Base-by-base conservation (phyloP, 1,284 basidiomycete species). In the Tylopilus orsonianus region DNA sequence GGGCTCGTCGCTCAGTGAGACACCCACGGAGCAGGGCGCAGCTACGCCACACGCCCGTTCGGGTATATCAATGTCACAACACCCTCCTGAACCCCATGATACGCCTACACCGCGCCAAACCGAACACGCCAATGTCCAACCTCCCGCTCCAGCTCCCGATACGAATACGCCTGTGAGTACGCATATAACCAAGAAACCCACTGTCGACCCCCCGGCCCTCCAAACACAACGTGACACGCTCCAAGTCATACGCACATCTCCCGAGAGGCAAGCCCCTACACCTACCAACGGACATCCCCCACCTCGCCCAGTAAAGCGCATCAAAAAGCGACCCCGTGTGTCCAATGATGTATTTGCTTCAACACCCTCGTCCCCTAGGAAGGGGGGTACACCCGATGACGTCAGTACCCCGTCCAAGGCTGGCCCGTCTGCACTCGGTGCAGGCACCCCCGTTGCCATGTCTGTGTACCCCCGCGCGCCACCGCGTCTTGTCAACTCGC, bases 401-500 rank as follows among this genome's bases (percentile, higher is more conserved):
- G 5, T 29, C 13, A 13, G 8, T 35, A 22, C 48, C 8, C 19
- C 50, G 4, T 46, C 50, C 12, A 24, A 41, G 22, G 26, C 35
- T 5, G 48, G 10, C 22, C 19, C 33, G 29, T 24, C 49, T n/a
- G n/a, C 24, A 9, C 6, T 38, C 5, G 24, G 5, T 30, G 20
- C 27, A 1, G 5, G 14, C 33, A 0, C 23, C 18, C 18, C 41
- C 10, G 24, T 40, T 22, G 7, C 27, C 13, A 2, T 27, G 18
- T 1, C 41, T 14, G 22, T 39, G 19, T 29, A 41, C 12, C 37
- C 45, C 10, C 58, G 50, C 20, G 58, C 56, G 3, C 61, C 62
- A 2, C 66, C 66, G 2, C 62, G 59, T 14, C 1, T 66, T 4
- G 56, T 60, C 18, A 38, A 67, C 6, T 54, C 52, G 8, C 10